Conservation (phyloP, 2,329 filamentous ascomycete species). For the Cryphonectria carpinicola region DNA sequence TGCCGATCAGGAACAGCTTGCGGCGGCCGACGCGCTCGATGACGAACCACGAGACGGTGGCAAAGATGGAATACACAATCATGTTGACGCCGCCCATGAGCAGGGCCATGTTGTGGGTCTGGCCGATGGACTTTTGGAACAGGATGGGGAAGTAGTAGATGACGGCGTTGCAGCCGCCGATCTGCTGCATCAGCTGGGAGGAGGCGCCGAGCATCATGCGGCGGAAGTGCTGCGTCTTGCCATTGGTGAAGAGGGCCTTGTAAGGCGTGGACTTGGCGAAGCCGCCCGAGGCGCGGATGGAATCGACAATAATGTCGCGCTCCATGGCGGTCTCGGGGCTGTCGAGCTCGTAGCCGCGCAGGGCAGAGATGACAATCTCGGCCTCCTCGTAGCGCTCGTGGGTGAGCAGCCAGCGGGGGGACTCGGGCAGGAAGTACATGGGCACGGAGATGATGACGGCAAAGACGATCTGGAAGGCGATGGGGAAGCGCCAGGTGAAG, state of each 20-base stretch:
- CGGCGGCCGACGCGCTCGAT: slow-evolving; percentile 61
- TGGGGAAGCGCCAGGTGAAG: slow-evolving; percentile 60
- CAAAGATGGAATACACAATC: slow-evolving; percentile 64
- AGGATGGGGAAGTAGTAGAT: slow-evolving; percentile 66
- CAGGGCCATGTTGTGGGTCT: slow-evolving; percentile 51
- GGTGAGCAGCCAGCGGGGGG: slow-evolving; percentile 45
- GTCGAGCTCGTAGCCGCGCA: slow-evolving; percentile 50
- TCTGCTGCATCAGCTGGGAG: slow-evolving; percentile 65
- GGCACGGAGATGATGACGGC: slow-evolving; percentile 40
- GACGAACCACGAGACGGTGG: slow-evolving; percentile 55
- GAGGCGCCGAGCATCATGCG: slow-evolving; percentile 64
- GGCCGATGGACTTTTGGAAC: slow-evolving; percentile 50
- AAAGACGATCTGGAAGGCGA: slow-evolving; percentile 47
- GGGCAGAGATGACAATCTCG: slow-evolving; percentile 40
- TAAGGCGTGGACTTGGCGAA: slow-evolving; percentile 50
- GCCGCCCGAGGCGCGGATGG: slow-evolving; percentile 59
- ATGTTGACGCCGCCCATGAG: slow-evolving; percentile 60
- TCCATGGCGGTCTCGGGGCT: slow-evolving; percentile 61
- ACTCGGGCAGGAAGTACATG: slow-evolving; percentile 46
- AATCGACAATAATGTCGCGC: slow-evolving; percentile 65
- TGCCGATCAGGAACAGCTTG: slow-evolving; percentile 66
- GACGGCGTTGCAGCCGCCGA: slow-evolving; percentile 62
- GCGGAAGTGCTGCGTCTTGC: slow-evolving; percentile 68
- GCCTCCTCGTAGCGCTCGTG: slow-evolving; percentile 43
- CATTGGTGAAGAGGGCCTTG: slow-evolving; percentile 61